A percentile compares a stretch with the other conserved stretches of the same genome.
Evolutionary conservation across 2,329 filamentous ascomycete species (phyloP).

Genomic region (Dactylellina haptotyla): DNA sequence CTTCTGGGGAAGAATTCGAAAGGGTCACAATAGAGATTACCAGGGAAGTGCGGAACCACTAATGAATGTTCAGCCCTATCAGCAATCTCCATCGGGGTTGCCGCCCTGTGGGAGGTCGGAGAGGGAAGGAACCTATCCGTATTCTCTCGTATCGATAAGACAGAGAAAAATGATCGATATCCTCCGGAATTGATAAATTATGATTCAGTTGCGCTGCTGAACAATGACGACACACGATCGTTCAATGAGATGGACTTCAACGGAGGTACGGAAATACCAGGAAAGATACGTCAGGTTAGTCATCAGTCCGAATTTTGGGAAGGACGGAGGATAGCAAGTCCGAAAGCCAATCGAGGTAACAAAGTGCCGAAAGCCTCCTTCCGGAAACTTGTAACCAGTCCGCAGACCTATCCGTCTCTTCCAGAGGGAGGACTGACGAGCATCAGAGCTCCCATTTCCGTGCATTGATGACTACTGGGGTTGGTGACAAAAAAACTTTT

Average conservation of each 20-base stretch:
- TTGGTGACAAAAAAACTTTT: not conserved
- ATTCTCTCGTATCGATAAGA: too few species aligned
- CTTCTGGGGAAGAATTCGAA: too few species aligned
- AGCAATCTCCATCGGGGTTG: not conserved
- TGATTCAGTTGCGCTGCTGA: too few species aligned
- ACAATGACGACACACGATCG: too few species aligned
- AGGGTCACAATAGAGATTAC: too few species aligned
- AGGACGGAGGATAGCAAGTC: not conserved
- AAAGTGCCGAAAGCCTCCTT: not conserved
- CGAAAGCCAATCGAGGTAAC: not conserved
- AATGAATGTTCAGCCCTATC: conserved; percentile 11
- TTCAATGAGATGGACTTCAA: too few species aligned
- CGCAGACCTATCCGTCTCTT: not conserved
- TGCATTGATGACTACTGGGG: not conserved
- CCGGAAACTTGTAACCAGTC: conserved; percentile 1
- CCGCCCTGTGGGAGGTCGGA: too few species aligned
- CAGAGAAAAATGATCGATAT: not conserved
- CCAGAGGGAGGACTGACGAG: not conserved
- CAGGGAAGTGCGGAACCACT: not conserved
- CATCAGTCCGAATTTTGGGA: not conserved
- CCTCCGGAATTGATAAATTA: not conserved
- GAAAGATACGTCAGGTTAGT: not conserved
- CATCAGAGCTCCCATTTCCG: conserved; percentile 1
- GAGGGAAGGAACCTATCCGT: too few species aligned
- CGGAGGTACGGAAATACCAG: not conserved